phyloP scores from a whole-genome alignment of 2,329 filamentous ascomycete species.

The Hymenoscyphus repandus region DNA sequence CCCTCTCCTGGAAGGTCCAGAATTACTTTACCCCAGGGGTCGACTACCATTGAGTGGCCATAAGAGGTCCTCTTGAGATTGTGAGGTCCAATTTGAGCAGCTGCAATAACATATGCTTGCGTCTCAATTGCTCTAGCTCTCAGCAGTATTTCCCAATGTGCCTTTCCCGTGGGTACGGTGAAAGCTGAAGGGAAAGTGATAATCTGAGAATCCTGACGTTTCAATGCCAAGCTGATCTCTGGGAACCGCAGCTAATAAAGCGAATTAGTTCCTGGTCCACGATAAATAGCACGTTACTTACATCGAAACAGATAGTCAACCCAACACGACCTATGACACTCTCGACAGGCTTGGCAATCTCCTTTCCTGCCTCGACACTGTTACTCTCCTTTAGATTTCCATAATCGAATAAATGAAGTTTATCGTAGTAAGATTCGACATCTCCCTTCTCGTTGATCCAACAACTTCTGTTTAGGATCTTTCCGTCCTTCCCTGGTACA shows the following conservation, averaged over 20 bases:
- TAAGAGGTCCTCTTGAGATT: slow-evolving; percentile 76
- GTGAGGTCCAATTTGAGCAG: slow-evolving; percentile 72
- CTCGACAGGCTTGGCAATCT: slow-evolving; percentile 65
- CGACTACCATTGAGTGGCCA: slow-evolving; percentile 78
- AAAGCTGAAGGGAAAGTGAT: slow-evolving; percentile 88
- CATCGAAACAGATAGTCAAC: slow-evolving; percentile 82
- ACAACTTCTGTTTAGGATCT: slow-evolving; percentile 58
- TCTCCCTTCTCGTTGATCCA: slow-evolving; percentile 60
- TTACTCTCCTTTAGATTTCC: slow-evolving; percentile 57
- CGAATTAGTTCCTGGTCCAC: neutral
- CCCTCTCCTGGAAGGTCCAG: slow-evolving; percentile 53
- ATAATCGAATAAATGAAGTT: slow-evolving; percentile 84
- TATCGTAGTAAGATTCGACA: slow-evolving; percentile 67
- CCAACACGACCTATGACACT: slow-evolving; percentile 71
- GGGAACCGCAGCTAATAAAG: slow-evolving; percentile 62
- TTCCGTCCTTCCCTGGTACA: slow-evolving; percentile 50
- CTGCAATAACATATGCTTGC: slow-evolving; percentile 80
- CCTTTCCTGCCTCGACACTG: slow-evolving; percentile 62
- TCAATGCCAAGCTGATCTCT: slow-evolving; percentile 65
- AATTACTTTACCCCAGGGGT: slow-evolving; percentile 78
- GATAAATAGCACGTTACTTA: slow-evolving; percentile 28
- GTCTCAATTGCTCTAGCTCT: slow-evolving; percentile 82
- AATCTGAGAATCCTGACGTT: slow-evolving; percentile 63
- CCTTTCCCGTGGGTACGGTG: slow-evolving; percentile 75
- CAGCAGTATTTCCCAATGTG: slow-evolving; percentile 80